Percentiles rank a stretch among this genome's conserved stretches.
phyloP scores from a whole-genome alignment of 495 filamentous ascomycete species.

The Mycothermus thermophilus region DNA sequence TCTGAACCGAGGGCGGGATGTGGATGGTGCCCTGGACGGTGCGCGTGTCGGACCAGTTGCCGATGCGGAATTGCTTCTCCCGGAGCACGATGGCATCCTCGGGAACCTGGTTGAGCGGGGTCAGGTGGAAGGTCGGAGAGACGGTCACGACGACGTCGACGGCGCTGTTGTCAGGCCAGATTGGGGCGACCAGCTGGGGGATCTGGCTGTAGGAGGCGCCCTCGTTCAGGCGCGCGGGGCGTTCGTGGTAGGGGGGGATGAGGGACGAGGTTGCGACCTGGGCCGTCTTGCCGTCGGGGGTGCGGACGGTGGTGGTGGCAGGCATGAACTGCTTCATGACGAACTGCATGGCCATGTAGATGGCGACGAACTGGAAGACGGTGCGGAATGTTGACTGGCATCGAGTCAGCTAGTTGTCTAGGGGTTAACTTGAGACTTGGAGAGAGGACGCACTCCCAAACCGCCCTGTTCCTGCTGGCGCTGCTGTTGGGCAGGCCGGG shows the following conservation, averaged over 20 bases:
- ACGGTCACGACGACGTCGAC: constrained; percentile 81
- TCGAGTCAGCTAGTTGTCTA: constrained; percentile 10
- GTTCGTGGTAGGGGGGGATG: constrained; percentile 52
- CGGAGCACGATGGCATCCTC: constrained; percentile 50
- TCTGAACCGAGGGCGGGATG: constrained; percentile 67
- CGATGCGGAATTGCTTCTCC: constrained; percentile 70
- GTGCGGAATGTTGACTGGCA: constrained; percentile 22
- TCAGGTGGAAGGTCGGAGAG: constrained; percentile 55
- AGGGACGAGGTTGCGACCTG: constrained; percentile 30
- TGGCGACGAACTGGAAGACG: constrained; percentile 25
- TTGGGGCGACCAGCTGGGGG: constrained; percentile 67
- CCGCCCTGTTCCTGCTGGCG: constrained; percentile 22
- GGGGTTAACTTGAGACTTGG: no score
- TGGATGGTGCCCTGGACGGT: constrained; percentile 62
- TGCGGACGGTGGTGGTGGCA: constrained; percentile 31
- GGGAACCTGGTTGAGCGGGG: constrained; percentile 45
- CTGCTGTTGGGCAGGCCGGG: constrained; percentile 10
- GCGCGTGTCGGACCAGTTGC: constrained; percentile 66
- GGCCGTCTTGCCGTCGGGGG: constrained; percentile 33
- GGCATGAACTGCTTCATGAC: constrained; percentile 31
- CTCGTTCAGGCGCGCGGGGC: constrained; percentile 42
- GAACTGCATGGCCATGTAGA: constrained; percentile 35
- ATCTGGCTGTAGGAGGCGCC: constrained; percentile 55
- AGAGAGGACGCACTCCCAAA: no score
- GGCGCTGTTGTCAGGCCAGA: constrained; percentile 67